Conservation (phyloP, 352 stramenopile species). For the Achlya hypogyna region DNA sequence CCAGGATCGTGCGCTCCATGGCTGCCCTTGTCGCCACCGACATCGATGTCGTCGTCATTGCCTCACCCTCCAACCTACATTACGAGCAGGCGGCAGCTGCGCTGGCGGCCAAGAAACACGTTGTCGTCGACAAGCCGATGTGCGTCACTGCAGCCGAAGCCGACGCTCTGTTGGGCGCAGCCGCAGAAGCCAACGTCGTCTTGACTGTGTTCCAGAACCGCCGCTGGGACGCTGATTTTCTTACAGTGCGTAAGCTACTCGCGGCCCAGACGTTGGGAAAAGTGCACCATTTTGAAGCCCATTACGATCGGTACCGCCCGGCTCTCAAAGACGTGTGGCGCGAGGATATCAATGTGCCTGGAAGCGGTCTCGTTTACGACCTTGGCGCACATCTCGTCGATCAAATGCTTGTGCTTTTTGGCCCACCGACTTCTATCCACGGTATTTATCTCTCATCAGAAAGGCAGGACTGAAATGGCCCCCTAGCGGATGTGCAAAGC, state of each 20-base stretch:
- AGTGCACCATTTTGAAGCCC: constrained; percentile 48
- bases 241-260: constrained; percentile 44
- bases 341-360: constrained; percentile 37
- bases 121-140: constrained; percentile 69
- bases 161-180: constrained; percentile 37
- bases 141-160: constrained; percentile 46
- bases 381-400: constrained; percentile 58
- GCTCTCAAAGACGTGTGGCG: constrained; percentile 73
- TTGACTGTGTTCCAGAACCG: constrained; percentile 76
- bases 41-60: constrained; percentile 64
- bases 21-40: constrained; percentile 46
- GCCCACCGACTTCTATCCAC: constrained; percentile 33
- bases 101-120: constrained; percentile 61
- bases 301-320: constrained; percentile 56
- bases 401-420: constrained; percentile 58
- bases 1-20: constrained; percentile 62
- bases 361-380: constrained; percentile 60
- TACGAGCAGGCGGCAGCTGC: constrained; percentile 63
- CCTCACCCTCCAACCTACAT: constrained; percentile 58
- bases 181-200: constrained; percentile 38
- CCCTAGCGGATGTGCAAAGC: constrained; percentile 50
- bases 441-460: neutral
- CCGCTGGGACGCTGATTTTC: constrained; percentile 66
- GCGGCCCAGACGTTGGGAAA: constrained; percentile 40
- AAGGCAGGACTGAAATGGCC: no score